phyloP scores from a whole-genome alignment of 176 grass and related monocot species.

The Aegilops umbellulata region DNA sequence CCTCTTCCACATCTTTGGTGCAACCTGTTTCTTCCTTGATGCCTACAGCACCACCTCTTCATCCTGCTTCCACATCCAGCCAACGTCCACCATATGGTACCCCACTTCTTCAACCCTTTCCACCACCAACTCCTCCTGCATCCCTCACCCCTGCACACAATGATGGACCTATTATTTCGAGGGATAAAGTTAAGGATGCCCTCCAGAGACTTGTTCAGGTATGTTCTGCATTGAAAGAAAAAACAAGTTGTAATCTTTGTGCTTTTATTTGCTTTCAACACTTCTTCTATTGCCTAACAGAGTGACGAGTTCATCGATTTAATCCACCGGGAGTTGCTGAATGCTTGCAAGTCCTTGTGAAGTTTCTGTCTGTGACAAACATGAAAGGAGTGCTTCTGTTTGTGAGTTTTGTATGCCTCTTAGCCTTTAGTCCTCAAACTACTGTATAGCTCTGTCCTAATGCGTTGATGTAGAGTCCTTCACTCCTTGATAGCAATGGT shows the following conservation, averaged over 20 bases:
- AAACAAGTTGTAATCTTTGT: not conserved
- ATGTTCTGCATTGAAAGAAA: not conserved
- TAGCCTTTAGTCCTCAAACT: slow-evolving; percentile 28
- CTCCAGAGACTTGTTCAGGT: slow-evolving; percentile 80
- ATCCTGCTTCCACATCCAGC: slow-evolving; percentile 36
- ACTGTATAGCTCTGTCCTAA: slow-evolving; percentile 30
- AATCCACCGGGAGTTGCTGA: slow-evolving; percentile 58
- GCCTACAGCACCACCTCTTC: slow-evolving; percentile 41
- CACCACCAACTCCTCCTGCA: slow-evolving; percentile 59
- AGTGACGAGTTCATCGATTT: slow-evolving; percentile 73
- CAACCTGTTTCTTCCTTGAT: slow-evolving; percentile 36
- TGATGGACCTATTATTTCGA: slow-evolving; percentile 52
- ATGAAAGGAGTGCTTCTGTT: not conserved
- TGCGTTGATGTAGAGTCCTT: slow-evolving; percentile 32
- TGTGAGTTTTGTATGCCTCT: slow-evolving; percentile 30
- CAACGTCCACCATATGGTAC: slow-evolving; percentile 42
- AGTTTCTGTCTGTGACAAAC: not conserved
- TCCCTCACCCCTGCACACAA: slow-evolving; percentile 53
- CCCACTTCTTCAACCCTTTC: slow-evolving; percentile 71
- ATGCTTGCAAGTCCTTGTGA: slow-evolving; percentile 9
- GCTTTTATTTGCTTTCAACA: slow-evolving; percentile 9
- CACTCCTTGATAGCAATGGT: slow-evolving; percentile 6
- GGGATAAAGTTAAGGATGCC: slow-evolving; percentile 73
- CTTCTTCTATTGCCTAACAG: slow-evolving; percentile 30
- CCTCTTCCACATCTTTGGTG: slow-evolving; percentile 42